A percentile compares a stretch with the other conserved stretches of the same genome.
phyloP scores from a whole-genome alignment of 2,329 filamentous ascomycete species.

The Botrytis porri region DNA sequence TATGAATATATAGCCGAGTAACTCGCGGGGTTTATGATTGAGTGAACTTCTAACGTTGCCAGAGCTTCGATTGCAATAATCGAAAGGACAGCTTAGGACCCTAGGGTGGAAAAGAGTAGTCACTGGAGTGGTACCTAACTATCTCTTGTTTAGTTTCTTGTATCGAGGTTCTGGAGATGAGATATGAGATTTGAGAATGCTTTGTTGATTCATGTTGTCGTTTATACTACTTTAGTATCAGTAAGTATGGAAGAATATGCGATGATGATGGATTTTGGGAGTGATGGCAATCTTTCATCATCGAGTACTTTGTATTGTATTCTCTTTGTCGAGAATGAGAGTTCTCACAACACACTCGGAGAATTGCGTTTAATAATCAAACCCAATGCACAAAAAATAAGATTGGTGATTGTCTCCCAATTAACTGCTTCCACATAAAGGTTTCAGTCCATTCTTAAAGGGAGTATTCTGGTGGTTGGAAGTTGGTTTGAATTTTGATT shows the following conservation, averaged over 20 bases:
- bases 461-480: neutral
- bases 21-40: too few relatives aligned
- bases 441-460: neutral
- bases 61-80: too few relatives aligned
- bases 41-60: too few relatives aligned
- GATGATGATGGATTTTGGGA: accelerated
- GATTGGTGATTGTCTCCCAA: accelerated
- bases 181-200: accelerated
- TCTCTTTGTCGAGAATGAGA: accelerated
- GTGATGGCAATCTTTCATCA: accelerated
- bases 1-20: too few relatives aligned
- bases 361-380: too few relatives aligned
- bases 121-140: neutral
- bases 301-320: accelerated
- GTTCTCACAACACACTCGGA: neutral
- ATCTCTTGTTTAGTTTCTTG: neutral
- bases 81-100: too few relatives aligned
- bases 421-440: neutral
- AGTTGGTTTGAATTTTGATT: neutral
- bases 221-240: neutral
- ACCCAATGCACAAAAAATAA: accelerated
- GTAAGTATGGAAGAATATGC: neutral
- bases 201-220: neutral
- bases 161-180: neutral
- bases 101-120: neutral